Base-by-base conservation (phyloP, 192 early-diverging fungal species). In the Umbelopsis sp. region DNA sequence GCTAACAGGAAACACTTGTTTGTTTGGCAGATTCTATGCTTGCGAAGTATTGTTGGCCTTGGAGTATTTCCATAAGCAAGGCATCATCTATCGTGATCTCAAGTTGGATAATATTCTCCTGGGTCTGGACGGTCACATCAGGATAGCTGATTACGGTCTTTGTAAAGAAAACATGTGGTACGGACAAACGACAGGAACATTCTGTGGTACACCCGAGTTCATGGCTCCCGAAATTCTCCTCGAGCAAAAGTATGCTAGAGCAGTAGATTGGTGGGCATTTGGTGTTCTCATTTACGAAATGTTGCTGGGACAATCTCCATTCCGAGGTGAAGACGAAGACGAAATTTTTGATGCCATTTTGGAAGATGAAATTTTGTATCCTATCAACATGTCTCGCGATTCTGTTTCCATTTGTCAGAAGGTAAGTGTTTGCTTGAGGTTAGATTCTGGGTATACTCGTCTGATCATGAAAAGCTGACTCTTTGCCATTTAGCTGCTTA, bases 251-350 rank as follows among this genome's bases (percentile, higher is more conserved):
- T 99, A 99, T 77, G 92, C 91, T 14, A 88, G 93, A n/a, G 95
- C 97, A 3, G 96, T 97, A 2, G 97, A 99, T 81, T 99, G 97
- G 97, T 99, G 97, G 97, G 95, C 97, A 2, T 94, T 93, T 80
- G 92, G 92, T 65, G 91, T 93, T 11, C 81, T 93, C 71, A 91
- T 93, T 68, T 93, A 93, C 74, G 92, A 93, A 77, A 97, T 98
- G 94, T 85, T 97, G 34, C 83, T 97, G 54, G 94, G 94, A 59
- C 90, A 95, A 31, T 91, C 93, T 10, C 97, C 97, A 51, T 99
- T 99, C 87, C 83, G 89, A 49, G 96, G 98, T 47, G 94, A 96
- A 31, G 94, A 96, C 73, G 97, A 98, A 78, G 96, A 98, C 71
- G 95, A 98, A 83, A 99, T 98, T 69, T 99, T 97, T 81, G 94